Evolutionary conservation across 495 filamentous ascomycete genomes (phyloP), one percentile per base, ranked within the genome.

Genomic region (Penicillium coffeae): DNA sequence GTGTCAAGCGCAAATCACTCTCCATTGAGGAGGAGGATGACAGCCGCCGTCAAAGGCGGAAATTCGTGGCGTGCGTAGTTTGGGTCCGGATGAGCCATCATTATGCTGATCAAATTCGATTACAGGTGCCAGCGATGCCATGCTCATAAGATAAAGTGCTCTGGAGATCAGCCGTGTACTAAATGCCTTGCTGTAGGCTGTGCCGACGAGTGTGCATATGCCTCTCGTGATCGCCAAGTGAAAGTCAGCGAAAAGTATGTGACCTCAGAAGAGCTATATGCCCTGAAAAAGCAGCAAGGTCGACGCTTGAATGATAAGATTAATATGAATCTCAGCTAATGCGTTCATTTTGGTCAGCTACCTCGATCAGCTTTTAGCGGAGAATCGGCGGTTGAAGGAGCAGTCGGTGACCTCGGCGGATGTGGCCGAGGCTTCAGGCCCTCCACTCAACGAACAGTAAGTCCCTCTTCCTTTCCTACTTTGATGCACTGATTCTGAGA

Each of bases 141-240:
- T 62, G 32, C 63, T 9, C 71, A 71, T 46, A 75, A 74, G 43
- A 73, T 75, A 25, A 75, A 73, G 54, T 75, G 71, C 38, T 73
- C 71, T 1, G 72, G 71, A 3, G 68, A 66, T 6, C 56, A 64
- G 39, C 71, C 70, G 1, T 75, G 72, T 39, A 54, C 45, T 22
- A 73, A 72, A 58, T 75, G 71, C 27, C 52, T 45, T 7, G 45
- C 54, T 16, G 69, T 71, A 8, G 68, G 66, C 3, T 64, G 61
- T 51, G 64, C 64, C 2, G 64, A 66, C 45, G 62, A 73, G 49
- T 75, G 70, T 49, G 49, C 52, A 3, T 75, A 72, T 47, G 58
- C 62, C 2, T 38, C 59, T 34, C 65, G 70, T 8, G 72, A 74
- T 58, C 66, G 71, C 21, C 70, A 71, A 46, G 55, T 74, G 40